Evolutionary conservation across 106 monocot genomes (phyloP).

Genomic region (Iris macrosiphon): DNA sequence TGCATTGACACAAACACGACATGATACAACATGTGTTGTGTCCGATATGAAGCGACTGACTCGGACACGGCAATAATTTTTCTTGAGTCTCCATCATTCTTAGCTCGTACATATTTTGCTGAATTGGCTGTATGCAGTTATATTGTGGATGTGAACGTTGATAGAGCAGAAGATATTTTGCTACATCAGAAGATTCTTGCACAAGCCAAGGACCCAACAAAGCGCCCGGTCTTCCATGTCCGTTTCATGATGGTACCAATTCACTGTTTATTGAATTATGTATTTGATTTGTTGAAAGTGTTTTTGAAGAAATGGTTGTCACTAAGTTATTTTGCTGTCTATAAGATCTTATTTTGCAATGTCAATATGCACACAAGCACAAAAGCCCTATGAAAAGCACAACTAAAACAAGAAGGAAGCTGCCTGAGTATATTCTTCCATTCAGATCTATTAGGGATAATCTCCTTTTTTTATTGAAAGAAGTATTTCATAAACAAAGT

Average conservation of each 20-base stretch:
- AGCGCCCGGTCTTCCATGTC: slow-evolving; percentile 56
- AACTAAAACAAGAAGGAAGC: too few species aligned
- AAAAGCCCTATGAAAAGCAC: too few species aligned
- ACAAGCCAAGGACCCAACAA: slow-evolving; percentile 46
- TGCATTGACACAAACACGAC: too few species aligned
- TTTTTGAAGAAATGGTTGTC: too few species aligned
- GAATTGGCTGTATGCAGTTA: slow-evolving; percentile 20
- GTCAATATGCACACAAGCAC: too few species aligned
- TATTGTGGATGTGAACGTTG: slow-evolving; percentile 48
- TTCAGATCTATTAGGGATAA: too few species aligned
- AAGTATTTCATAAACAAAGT: too few species aligned
- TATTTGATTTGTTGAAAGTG: neutral
- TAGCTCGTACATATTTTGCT: neutral
- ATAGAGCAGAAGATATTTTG: slow-evolving; percentile 66
- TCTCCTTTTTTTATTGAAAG: too few species aligned
- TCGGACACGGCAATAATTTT: neutral
- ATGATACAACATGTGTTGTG: too few species aligned
- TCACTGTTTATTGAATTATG: neutral
- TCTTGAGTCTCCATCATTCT: neutral
- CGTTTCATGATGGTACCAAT: slow-evolving; percentile 56
- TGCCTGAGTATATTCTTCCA: too few species aligned
- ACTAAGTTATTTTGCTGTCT: too few species aligned
- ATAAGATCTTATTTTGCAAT: too few species aligned
- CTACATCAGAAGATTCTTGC: slow-evolving; percentile 65
- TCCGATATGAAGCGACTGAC: neutral